These are phyloP conservation scores for Corchorus capsularis DNA, from an alignment of 345 rosid species.

Conservation along the genomic window DNA sequence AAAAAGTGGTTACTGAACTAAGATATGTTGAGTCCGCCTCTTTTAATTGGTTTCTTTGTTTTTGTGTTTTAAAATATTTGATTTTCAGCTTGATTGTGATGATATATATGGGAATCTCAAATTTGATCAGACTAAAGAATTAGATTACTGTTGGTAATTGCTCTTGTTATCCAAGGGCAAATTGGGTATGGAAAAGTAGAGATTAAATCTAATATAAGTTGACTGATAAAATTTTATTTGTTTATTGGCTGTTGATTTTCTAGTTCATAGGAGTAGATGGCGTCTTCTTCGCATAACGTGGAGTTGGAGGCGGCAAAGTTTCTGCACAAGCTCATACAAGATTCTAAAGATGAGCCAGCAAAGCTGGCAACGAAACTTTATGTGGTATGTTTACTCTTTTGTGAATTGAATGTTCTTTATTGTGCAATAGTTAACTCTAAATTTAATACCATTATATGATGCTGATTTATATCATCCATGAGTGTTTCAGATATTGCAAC, in stretches of 20 bases:
- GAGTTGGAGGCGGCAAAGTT: slow-evolving; percentile 99
- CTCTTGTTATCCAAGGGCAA: background rate
- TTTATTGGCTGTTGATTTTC: slow-evolving; percentile 7
- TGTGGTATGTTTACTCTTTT: slow-evolving; percentile 54
- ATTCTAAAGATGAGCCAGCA: slow-evolving; percentile 92
- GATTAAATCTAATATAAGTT: background rate
- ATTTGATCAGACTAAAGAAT: background rate
- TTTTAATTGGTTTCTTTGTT: background rate
- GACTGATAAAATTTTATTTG: background rate
- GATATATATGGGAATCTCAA: background rate
- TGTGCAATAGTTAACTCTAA: slow-evolving; percentile 5
- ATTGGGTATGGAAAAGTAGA: background rate
- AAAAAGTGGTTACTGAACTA: background rate
- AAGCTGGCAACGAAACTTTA: slow-evolving; percentile 93
- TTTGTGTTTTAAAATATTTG: background rate
- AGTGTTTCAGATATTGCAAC: slow-evolving; percentile 79
- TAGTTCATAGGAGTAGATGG: slow-evolving; percentile 48
- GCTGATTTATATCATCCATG: slow-evolving; percentile 19
- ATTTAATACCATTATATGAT: slow-evolving; percentile 6
- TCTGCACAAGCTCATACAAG: slow-evolving; percentile 96
- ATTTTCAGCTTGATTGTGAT: background rate
- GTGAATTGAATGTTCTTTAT: background rate
- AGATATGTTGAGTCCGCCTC: background rate
- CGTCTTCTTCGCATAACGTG: slow-evolving; percentile 74
- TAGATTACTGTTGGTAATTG: background rate